A percentile compares a stretch with the other conserved stretches of the same genome.
Conservation (phyloP, 1,284 basidiomycete species). For the Trichosporon coremiiforme region DNA sequence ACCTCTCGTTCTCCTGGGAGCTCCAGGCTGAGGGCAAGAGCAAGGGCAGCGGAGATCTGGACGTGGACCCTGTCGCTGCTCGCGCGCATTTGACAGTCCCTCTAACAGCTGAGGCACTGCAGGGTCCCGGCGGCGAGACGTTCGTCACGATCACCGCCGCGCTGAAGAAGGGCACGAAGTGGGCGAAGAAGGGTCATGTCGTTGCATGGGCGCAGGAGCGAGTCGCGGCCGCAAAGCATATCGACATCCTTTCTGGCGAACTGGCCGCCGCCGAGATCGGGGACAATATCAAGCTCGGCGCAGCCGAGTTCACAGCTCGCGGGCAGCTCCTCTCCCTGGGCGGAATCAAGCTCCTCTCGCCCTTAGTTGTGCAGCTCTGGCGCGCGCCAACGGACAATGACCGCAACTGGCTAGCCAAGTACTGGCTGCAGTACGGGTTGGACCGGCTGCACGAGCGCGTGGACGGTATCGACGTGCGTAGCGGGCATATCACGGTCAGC, state of each 20-base stretch:
- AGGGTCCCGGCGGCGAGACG: conserved; percentile 16
- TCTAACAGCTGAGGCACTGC: conserved; percentile 10
- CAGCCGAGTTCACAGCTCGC: conserved; percentile 25
- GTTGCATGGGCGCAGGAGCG: conserved; percentile 1
- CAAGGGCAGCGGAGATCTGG: conserved; percentile 19
- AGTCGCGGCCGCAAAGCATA: background rate
- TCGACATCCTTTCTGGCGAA: background rate
- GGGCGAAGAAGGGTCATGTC: conserved; percentile 30
- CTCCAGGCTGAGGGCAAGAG: conserved; percentile 27
- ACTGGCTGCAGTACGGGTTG: conserved; percentile 13
- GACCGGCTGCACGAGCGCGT: conserved; percentile 17
- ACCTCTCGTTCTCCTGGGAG: conserved; percentile 1
- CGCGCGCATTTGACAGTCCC: background rate
- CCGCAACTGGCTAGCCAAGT: conserved; percentile 8
- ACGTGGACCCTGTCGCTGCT: conserved; percentile 5
- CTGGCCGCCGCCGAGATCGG: background rate
- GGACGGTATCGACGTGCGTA: conserved; percentile 6
- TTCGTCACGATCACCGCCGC: conserved; percentile 21
- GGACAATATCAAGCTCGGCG: background rate
- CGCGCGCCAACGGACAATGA: conserved; percentile 40
- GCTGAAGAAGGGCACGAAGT: conserved; percentile 16
- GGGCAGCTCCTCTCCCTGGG: conserved; percentile 29
- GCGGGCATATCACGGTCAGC: conserved; percentile 2
- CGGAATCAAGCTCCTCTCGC: background rate
- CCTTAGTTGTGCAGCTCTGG: conserved; percentile 31